A percentile compares a stretch with the other conserved stretches of the same genome.
phyloP scores from a whole-genome alignment of 768 basidiomycete species.

The Albatrellus ellisii region DNA sequence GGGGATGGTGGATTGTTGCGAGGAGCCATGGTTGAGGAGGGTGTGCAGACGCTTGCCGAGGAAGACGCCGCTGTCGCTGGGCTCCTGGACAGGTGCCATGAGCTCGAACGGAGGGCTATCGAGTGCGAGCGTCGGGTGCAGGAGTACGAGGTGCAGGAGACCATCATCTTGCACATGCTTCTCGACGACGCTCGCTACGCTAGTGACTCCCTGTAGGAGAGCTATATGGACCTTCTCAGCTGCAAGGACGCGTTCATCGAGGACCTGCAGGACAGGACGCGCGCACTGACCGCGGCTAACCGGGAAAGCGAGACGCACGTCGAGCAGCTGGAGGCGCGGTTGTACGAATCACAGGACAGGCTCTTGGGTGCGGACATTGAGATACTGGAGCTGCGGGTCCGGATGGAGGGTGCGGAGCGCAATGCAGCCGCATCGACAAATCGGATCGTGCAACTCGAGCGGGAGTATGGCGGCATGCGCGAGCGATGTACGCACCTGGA shows the following conservation, averaged over 20 bases:
- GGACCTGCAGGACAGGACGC: slow-evolving; percentile 9
- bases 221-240: slow-evolving; percentile 2
- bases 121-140: slow-evolving; percentile 3
- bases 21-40: slow-evolving; percentile 5
- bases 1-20: too few relatives aligned
- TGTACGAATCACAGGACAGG: slow-evolving; percentile 8
- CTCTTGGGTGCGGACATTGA: slow-evolving; percentile 10
- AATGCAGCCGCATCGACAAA: slow-evolving; percentile 12
- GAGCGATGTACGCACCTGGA: slow-evolving; percentile 4
- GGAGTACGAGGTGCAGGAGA: slow-evolving; percentile 4
- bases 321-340: slow-evolving; percentile 4
- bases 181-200: slow-evolving; percentile 9
- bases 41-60: slow-evolving; percentile 1
- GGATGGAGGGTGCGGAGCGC: slow-evolving; percentile 11
- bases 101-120: slow-evolving; percentile 4
- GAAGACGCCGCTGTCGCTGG: background rate
- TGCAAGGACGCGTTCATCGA: slow-evolving; percentile 14
- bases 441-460: slow-evolving; percentile 13
- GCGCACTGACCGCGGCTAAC: slow-evolving; percentile 2
- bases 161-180: slow-evolving; percentile 6
- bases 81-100: background rate
- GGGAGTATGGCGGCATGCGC: slow-evolving; percentile 5
- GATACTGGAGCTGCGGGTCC: slow-evolving; percentile 10
- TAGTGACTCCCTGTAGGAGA: slow-evolving; percentile 10
- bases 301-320: slow-evolving; percentile 4